Evolutionary conservation across 2,329 filamentous ascomycete genomes (phyloP).

Genomic region (Cadophora sp.): DNA sequence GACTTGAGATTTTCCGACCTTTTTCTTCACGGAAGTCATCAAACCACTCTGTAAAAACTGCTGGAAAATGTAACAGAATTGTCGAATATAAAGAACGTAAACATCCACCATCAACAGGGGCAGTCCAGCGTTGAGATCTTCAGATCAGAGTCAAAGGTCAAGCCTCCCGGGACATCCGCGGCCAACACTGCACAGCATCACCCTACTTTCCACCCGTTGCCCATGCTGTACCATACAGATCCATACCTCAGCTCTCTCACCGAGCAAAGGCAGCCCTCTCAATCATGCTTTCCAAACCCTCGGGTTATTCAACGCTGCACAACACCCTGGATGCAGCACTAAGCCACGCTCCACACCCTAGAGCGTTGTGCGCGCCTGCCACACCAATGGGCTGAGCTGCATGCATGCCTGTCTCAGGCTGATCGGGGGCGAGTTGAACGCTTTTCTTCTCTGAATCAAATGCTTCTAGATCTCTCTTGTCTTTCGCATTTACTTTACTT

Average conservation of each 20-base stretch:
- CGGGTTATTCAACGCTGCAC: background rate
- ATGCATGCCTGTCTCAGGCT: slow-evolving; percentile 5
- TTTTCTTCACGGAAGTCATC: background rate
- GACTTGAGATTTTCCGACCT: background rate
- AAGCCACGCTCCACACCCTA: background rate
- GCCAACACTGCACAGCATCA: background rate
- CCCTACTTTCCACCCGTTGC: background rate
- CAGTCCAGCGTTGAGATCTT: no score
- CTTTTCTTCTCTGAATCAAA: background rate
- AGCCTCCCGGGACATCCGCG: background rate
- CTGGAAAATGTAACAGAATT: no score
- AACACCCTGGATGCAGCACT: background rate
- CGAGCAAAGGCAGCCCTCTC: background rate
- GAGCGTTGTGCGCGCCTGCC: slow-evolving; percentile 12
- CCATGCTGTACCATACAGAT: background rate
- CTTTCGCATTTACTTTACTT: no score
- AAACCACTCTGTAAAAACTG: no score
- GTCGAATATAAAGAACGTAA: no score
- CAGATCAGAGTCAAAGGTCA: no score
- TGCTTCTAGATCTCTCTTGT: no score
- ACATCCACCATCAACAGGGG: no score
- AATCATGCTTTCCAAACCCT: slow-evolving; percentile 12
- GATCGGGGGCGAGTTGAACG: slow-evolving; percentile 1
- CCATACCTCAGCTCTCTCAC: background rate
- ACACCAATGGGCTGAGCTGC: slow-evolving; percentile 19